Conservation (phyloP, 2,329 filamentous ascomycete species). For the Cladophialophora exuberans region DNA sequence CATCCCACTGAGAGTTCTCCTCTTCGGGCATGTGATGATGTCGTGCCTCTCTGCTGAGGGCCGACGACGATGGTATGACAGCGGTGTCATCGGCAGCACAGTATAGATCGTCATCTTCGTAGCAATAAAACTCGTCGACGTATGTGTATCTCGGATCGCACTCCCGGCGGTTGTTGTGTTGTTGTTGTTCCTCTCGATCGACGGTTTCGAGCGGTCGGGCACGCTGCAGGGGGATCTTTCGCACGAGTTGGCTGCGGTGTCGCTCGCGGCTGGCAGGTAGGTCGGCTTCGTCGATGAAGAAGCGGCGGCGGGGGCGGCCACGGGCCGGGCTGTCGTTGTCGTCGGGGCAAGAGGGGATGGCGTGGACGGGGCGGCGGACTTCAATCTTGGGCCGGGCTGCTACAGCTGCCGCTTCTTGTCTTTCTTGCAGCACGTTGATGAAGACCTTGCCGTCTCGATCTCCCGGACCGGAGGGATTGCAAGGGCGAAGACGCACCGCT, state of each 20-base stretch:
- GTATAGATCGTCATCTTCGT: not conserved
- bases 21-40: conserved; percentile 7
- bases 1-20: conserved; percentile 21
- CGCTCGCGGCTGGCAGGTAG: too few species aligned
- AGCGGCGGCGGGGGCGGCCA: not conserved
- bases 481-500: not conserved
- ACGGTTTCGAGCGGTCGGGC: not conserved
- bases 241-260: not conserved
- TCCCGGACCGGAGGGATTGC: too few species aligned
- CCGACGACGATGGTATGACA: too few species aligned
- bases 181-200: too few species aligned
- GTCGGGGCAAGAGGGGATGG: not conserved
- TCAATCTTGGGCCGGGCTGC: not conserved
- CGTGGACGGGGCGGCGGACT: conserved; percentile 3
- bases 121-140: not conserved
- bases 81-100: not conserved
- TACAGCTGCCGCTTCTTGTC: not conserved
- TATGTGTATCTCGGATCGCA: too few species aligned
- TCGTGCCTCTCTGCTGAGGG: not conserved
- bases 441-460: not conserved
- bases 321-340: not conserved
- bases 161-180: not conserved
- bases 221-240: conserved; percentile 2
- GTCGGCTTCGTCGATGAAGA: not conserved
- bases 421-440: not conserved